phyloP scores from a whole-genome alignment of 2,329 filamentous ascomycete genomes.

The Neocatenulostroma microsporum region DNA sequence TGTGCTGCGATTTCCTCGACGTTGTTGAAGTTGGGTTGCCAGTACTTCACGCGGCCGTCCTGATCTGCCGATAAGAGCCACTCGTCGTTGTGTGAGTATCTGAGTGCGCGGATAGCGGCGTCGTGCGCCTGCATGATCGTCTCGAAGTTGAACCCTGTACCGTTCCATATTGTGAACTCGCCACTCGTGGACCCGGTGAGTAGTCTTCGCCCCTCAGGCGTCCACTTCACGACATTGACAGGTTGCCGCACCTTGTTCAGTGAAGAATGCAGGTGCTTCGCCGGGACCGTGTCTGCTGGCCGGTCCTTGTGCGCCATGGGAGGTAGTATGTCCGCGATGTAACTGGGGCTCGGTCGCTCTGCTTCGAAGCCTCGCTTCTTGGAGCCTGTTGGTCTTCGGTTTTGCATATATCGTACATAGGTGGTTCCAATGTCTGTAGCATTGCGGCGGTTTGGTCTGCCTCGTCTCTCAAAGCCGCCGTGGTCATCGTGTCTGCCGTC shows the following conservation, averaged over 20 bases:
- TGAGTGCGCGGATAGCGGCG: conserved; percentile 69
- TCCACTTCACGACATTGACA: conserved; percentile 96
- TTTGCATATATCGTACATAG: conserved; percentile 70
- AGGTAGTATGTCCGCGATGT: conserved; percentile 85
- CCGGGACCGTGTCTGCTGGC: conserved; percentile 79
- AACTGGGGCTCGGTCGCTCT: conserved; percentile 80
- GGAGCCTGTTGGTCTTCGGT: conserved; percentile 68
- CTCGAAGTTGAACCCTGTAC: conserved; percentile 98
- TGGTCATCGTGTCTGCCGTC: conserved; percentile 10
- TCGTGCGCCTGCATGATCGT: conserved; percentile 98
- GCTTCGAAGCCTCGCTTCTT: conserved; percentile 63
- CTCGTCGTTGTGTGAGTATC: conserved; percentile 92
- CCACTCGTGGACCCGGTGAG: conserved; percentile 93
- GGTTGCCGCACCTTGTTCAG: conserved; percentile 97
- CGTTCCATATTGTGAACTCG: conserved; percentile 98
- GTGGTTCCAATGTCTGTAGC: conserved; percentile 31
- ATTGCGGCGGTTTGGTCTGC: conserved; percentile 16
- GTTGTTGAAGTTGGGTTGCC: conserved; percentile 99
- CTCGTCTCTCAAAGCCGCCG: conserved; percentile 13
- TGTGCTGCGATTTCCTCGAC: conserved; percentile 92
- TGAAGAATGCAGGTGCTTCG: conserved; percentile 95
- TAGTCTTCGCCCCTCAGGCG: conserved; percentile 83
- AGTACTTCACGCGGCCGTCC: conserved; percentile 93
- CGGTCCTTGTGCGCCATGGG: conserved; percentile 66
- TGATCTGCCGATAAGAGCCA: conserved; percentile 96